Evolutionary conservation across 2,329 filamentous ascomycete genomes (phyloP).

Genomic region (Didymella lethalis): DNA sequence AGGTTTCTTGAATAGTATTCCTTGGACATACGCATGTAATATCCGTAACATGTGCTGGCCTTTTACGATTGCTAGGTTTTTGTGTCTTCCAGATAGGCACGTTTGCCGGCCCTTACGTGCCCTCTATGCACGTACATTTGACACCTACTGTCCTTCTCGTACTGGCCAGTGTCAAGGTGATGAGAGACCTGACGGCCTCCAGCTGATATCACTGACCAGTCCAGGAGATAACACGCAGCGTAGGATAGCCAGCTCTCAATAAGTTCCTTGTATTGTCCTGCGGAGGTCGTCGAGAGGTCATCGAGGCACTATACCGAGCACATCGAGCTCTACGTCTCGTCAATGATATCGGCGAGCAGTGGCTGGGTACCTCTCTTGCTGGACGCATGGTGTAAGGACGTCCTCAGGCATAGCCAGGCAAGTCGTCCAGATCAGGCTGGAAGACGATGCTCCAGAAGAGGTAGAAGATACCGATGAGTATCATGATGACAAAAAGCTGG

Average conservation of each 20-base stretch:
- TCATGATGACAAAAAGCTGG: slow-evolving; percentile 36
- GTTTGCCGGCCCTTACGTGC: background rate
- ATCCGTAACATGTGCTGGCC: background rate
- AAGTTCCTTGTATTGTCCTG: background rate
- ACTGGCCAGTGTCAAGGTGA: background rate
- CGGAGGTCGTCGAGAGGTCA: background rate
- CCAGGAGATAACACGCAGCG: background rate
- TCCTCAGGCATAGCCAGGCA: background rate
- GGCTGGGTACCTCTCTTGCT: background rate
- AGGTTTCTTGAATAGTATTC: background rate
- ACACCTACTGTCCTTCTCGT: background rate
- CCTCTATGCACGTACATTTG: background rate
- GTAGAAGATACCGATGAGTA: slow-evolving; percentile 43
- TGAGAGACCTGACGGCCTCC: background rate
- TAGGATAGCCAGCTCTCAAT: background rate
- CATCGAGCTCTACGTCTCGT: background rate
- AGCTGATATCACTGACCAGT: too few relatives aligned
- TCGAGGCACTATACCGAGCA: background rate
- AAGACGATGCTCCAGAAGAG: slow-evolving; percentile 42
- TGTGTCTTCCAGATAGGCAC: background rate
- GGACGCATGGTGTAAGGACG: background rate
- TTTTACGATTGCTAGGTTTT: background rate
- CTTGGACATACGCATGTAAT: background rate
- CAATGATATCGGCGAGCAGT: background rate
- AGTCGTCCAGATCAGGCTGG: slow-evolving; percentile 24